A percentile compares a stretch with the other conserved stretches of the same genome.
Evolutionary conservation across 257 asterid species (phyloP).

Genomic region (Leonotis leonurus): DNA sequence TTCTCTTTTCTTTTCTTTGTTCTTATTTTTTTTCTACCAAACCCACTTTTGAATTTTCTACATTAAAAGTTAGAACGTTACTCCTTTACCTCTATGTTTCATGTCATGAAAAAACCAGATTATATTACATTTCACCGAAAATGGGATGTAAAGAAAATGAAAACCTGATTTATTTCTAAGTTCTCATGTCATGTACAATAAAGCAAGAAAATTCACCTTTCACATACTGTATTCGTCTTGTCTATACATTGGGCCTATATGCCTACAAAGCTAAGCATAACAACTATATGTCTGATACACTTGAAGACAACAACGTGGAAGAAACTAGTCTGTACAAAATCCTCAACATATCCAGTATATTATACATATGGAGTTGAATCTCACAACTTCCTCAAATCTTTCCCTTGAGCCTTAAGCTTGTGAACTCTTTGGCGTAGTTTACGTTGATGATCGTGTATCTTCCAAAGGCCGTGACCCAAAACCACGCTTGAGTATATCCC

Average conservation of each 20-base stretch:
- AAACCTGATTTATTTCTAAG: not conserved
- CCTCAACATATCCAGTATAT: not conserved
- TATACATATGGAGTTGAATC: not conserved
- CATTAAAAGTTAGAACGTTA: no score
- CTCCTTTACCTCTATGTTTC: no score
- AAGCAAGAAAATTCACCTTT: not conserved
- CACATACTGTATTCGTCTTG: not conserved
- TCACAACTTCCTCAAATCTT: conserved; percentile 25
- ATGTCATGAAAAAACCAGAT: no score
- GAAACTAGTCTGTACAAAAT: not conserved
- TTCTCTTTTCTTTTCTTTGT: not conserved
- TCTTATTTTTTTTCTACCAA: no score
- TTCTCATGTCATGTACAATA: conserved; percentile 3
- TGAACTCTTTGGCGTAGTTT: conserved; percentile 70
- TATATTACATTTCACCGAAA: not conserved
- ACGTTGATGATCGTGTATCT: conserved; percentile 75
- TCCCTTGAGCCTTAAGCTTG: conserved; percentile 50
- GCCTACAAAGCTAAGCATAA: conserved; percentile 17
- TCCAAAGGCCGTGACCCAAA: conserved; percentile 92
- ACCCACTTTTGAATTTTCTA: no score
- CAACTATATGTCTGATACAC: not conserved
- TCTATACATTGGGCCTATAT: conserved; percentile 15
- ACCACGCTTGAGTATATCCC: conserved; percentile 84
- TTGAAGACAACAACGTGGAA: not conserved
- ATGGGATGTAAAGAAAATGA: not conserved